phyloP scores from a whole-genome alignment of 2,329 filamentous ascomycete species.

The Venturia carpophila region DNA sequence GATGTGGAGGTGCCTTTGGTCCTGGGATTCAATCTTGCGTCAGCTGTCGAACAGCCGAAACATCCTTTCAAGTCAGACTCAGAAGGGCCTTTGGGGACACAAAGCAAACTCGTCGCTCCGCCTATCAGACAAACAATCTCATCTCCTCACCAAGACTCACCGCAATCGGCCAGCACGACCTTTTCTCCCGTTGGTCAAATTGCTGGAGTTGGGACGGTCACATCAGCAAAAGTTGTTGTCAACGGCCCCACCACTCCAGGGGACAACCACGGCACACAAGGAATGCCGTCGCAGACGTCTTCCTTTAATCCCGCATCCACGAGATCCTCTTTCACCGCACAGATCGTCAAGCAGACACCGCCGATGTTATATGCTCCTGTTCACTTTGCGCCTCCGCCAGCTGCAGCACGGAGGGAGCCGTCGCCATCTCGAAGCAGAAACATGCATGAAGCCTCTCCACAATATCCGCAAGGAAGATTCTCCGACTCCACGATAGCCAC shows the following conservation, averaged over 20 bases:
- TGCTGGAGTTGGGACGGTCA: conserved; percentile 10
- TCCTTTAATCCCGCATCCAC: neutral
- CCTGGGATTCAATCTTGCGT: conserved; percentile 17
- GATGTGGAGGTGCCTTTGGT: conserved; percentile 21
- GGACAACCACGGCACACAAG: neutral
- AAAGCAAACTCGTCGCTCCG: neutral
- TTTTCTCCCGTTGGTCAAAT: conserved; percentile 17
- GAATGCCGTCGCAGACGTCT: neutral
- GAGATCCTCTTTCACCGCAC: conserved; percentile 15
- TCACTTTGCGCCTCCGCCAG: conserved; percentile 7
- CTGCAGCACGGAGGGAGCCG: neutral
- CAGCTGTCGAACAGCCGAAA: conserved; percentile 3
- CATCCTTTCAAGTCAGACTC: neutral
- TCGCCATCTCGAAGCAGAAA: conserved; percentile 2
- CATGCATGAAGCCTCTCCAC: neutral
- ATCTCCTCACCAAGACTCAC: conserved; percentile 10
- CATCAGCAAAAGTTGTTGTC: conserved; percentile 7
- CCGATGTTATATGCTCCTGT: neutral
- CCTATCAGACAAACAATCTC: neutral
- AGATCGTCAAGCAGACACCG: conserved; percentile 14
- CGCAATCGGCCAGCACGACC: conserved; percentile 2
- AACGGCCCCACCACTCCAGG: neutral
- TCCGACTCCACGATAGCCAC: conserved; percentile 4
- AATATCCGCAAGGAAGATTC: conserved; percentile 1
- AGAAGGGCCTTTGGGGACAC: neutral